Percentiles rank a stretch among this genome's conserved stretches.
Evolutionary conservation across 345 rosid genomes (phyloP).

Genomic region (Pelargonium nanum): DNA sequence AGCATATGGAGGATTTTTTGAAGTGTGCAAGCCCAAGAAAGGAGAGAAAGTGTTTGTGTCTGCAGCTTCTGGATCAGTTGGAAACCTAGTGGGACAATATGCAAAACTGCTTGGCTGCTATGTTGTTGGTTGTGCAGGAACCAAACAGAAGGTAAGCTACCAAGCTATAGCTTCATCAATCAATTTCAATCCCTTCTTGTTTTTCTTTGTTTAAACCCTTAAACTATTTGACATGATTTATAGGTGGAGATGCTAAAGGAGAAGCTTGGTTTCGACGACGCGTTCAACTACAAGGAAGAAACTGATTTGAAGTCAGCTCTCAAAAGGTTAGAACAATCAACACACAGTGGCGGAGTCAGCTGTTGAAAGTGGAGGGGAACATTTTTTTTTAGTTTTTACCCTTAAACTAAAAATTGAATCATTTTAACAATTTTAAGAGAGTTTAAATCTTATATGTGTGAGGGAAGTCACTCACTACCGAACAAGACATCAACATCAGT

Average conservation of each 20-base stretch:
- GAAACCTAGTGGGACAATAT: slow-evolving; percentile 41
- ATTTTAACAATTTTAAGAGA: too few relatives aligned
- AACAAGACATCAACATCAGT: too few relatives aligned
- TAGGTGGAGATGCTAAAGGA: slow-evolving; percentile 37
- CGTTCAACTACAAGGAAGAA: slow-evolving; percentile 45
- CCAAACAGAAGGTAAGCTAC: slow-evolving; percentile 23
- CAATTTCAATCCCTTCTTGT: too few relatives aligned
- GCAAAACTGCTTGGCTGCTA: slow-evolving; percentile 41
- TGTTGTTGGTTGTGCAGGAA: slow-evolving; percentile 44
- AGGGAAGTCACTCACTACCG: too few relatives aligned
- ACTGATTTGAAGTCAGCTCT: slow-evolving; percentile 29
- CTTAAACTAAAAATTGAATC: too few relatives aligned
- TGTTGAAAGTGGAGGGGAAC: too few relatives aligned
- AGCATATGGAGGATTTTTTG: slow-evolving; percentile 36
- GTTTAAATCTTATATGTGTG: too few relatives aligned
- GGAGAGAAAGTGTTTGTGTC: slow-evolving; percentile 46
- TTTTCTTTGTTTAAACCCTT: too few relatives aligned
- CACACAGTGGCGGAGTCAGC: too few relatives aligned
- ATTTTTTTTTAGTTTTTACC: too few relatives aligned
- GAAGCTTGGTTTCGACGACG: slow-evolving; percentile 43
- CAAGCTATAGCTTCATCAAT: too few relatives aligned
- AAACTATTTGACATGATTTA: too few relatives aligned
- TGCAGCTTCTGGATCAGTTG: slow-evolving; percentile 42
- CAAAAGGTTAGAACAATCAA: slow-evolving; percentile 21
- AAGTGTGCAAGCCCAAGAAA: slow-evolving; percentile 32